phyloP scores from a whole-genome alignment of 345 rosid genomes.

The Eucalyptus sp. region DNA sequence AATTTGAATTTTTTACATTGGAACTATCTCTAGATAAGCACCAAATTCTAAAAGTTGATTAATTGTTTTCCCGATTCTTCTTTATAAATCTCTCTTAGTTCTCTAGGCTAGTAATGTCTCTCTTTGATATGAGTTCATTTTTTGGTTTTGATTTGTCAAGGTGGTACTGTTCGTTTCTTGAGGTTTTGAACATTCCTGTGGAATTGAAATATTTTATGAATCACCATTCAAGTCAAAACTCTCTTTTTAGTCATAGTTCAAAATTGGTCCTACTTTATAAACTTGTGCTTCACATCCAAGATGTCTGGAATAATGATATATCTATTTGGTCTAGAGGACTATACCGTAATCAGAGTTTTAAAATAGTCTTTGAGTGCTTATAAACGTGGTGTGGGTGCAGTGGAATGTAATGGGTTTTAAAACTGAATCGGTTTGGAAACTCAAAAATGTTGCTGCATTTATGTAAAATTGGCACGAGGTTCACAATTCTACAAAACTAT shows the following conservation, averaged over 20 bases:
- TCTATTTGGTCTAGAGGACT: neutral
- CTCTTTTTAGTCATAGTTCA: neutral
- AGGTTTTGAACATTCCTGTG: neutral
- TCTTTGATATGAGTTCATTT: neutral
- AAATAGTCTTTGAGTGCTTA: neutral
- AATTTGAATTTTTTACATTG: neutral
- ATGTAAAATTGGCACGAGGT: neutral
- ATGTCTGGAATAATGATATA: neutral
- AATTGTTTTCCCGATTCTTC: neutral
- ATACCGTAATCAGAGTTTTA: neutral
- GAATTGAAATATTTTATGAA: neutral
- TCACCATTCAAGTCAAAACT: neutral
- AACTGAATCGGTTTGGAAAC: neutral
- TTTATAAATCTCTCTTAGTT: neutral
- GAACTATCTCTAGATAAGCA: neutral
- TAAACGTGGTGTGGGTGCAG: neutral
- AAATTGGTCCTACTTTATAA: neutral
- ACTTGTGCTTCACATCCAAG: neutral
- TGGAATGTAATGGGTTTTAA: neutral
- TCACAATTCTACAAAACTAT: neutral
- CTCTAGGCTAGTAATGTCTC: neutral
- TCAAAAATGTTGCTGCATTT: neutral
- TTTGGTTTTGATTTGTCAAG: neutral
- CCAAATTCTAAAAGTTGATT: neutral
- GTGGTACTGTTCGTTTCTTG: neutral